These are phyloP conservation scores for Hippophae gyantsensis DNA, from an alignment of 306 rosid genomes.

Conservation along the genomic window DNA sequence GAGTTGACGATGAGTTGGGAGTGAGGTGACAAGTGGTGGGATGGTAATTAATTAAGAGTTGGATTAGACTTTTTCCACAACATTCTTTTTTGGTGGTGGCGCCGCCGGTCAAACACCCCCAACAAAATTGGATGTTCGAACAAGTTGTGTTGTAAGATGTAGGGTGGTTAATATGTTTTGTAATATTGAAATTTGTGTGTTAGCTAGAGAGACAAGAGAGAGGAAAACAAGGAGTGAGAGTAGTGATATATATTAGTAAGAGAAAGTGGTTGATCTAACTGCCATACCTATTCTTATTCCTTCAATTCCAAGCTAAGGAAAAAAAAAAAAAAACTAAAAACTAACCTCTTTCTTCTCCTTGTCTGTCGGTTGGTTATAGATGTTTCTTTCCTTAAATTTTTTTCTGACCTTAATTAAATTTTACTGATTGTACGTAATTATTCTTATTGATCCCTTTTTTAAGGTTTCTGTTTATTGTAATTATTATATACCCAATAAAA, in stretches of 20 bases:
- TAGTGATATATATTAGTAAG: conserved; percentile 1
- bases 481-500: background rate
- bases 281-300: conserved; percentile 57
- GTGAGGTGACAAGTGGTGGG: conserved; percentile 70
- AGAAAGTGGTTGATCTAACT: conserved; percentile 42
- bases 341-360: conserved; percentile 44
- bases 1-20: conserved; percentile 21
- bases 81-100: conserved; percentile 33
- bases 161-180: background rate
- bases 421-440: no score
- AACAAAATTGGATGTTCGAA: conserved; percentile 23
- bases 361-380: conserved; percentile 45
- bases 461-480: background rate
- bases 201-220: conserved; percentile 17
- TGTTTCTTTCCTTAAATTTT: conserved; percentile 24
- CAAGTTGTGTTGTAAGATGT: conserved; percentile 1
- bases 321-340: conserved; percentile 21
- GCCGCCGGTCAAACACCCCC: conserved; percentile 37
- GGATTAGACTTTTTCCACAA: conserved; percentile 60
- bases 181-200: conserved; percentile 1
- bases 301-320: conserved; percentile 55
- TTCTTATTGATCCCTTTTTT: background rate
- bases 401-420: background rate
- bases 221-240: conserved; percentile 27
- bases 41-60: conserved; percentile 16